Evolutionary conservation across 345 rosid genomes (phyloP).

Genomic region (Luvunga scandens): DNA sequence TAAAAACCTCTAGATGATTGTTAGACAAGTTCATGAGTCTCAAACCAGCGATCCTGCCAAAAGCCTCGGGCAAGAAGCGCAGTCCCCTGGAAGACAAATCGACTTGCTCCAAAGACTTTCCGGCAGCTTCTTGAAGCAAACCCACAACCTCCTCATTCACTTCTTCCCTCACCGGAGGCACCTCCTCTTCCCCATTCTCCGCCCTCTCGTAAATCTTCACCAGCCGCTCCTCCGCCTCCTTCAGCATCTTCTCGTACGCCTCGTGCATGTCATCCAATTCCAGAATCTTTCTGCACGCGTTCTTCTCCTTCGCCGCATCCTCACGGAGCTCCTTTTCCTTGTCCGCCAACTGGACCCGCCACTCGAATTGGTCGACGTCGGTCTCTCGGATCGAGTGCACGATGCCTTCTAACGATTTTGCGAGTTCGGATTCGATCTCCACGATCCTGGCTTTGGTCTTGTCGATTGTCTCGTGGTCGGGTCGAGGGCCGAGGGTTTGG

Average conservation of each 20-base stretch:
- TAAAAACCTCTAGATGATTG: conserved; percentile 67
- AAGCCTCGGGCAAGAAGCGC: conserved; percentile 75
- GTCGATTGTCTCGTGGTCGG: conserved; percentile 91
- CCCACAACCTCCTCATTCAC: conserved; percentile 60
- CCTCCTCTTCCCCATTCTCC: conserved; percentile 31
- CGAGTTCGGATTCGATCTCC: conserved; percentile 53
- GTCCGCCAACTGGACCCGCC: conserved; percentile 54
- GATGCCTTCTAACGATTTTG: conserved; percentile 71
- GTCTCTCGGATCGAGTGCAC: conserved; percentile 58
- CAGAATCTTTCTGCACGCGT: conserved; percentile 45
- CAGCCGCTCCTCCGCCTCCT: conserved; percentile 74
- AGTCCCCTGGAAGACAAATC: conserved; percentile 62
- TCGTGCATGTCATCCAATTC: conserved; percentile 80
- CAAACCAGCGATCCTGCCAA: conserved; percentile 66
- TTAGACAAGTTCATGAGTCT: conserved; percentile 56
- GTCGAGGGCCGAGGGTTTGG: conserved; percentile 79
- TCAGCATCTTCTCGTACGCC: conserved; percentile 68
- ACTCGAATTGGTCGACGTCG: conserved; percentile 48
- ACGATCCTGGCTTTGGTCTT: conserved; percentile 52
- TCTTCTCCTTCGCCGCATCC: conserved; percentile 56
- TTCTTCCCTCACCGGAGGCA: conserved; percentile 25
- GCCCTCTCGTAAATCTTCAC: conserved; percentile 67
- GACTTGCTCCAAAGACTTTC: conserved; percentile 52
- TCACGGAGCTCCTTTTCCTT: conserved; percentile 58
- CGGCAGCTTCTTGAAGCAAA: conserved; percentile 53